Evolutionary conservation across 2,329 filamentous ascomycete species (phyloP).

Genomic region (Hypoxylon sp.): DNA sequence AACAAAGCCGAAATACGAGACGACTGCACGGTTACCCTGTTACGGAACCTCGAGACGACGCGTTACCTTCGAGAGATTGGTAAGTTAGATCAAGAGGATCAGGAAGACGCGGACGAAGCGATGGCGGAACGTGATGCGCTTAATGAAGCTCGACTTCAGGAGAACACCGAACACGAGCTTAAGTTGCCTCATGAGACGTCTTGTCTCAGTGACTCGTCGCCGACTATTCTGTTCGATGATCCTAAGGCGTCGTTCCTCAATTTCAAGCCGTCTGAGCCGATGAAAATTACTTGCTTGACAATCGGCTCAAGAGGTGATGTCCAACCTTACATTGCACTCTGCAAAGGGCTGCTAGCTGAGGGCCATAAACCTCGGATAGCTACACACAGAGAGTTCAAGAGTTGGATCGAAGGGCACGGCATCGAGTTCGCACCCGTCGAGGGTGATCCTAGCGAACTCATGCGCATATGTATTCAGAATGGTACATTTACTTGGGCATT

Average conservation of each 20-base stretch:
- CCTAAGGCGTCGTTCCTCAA: constrained; percentile 88
- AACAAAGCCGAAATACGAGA: constrained; percentile 81
- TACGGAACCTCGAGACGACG: constrained; percentile 80
- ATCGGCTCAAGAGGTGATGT: constrained; percentile 97
- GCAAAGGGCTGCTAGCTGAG: constrained; percentile 88
- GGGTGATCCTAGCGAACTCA: constrained; percentile 92
- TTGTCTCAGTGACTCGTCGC: constrained; percentile 65
- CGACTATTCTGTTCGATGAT: constrained; percentile 90
- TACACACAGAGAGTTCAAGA: constrained; percentile 89
- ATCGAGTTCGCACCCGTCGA: constrained; percentile 92
- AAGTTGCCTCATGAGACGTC: constrained; percentile 63
- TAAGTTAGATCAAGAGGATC: constrained; percentile 75
- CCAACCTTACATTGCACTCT: constrained; percentile 96
- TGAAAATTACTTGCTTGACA: constrained; percentile 91
- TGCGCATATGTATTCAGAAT: constrained; percentile 96
- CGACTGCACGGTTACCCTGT: constrained; percentile 86
- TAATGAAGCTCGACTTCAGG: constrained; percentile 75
- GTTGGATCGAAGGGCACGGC: constrained; percentile 91
- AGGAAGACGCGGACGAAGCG: constrained; percentile 78
- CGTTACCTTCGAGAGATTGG: constrained; percentile 79
- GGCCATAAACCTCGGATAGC: constrained; percentile 90
- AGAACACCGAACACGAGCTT: constrained; percentile 65
- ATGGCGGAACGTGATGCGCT: constrained; percentile 85
- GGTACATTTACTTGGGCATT: constrained; percentile 97
- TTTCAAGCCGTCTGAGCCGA: constrained; percentile 84